A percentile compares a stretch with the other conserved stretches of the same genome.
Conservation (phyloP, 1,284 basidiomycete species). For the Fomes fomentarius region DNA sequence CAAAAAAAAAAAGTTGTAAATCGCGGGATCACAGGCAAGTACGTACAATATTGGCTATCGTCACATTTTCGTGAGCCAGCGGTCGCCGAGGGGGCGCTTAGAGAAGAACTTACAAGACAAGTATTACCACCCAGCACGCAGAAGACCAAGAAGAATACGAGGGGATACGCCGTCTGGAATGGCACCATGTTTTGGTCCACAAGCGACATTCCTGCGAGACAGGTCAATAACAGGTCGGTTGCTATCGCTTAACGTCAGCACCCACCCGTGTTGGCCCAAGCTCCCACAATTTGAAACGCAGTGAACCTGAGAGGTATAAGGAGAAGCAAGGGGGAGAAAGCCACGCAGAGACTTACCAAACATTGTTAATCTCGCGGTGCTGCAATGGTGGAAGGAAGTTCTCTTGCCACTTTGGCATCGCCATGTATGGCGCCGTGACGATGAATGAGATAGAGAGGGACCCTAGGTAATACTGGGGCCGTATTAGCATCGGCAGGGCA, state of each 20-base stretch:
- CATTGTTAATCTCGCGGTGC: conserved; percentile 42
- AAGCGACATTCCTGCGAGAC: conserved; percentile 54
- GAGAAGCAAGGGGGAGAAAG: neutral
- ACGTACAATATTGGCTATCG: conserved; percentile 21
- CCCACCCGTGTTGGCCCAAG: conserved; percentile 67
- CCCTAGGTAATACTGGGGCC: conserved; percentile 46
- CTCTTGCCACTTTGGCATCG: conserved; percentile 35
- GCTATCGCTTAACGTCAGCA: conserved; percentile 16
- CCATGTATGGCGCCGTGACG: conserved; percentile 57
- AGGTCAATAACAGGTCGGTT: neutral
- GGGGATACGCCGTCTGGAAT: conserved; percentile 60
- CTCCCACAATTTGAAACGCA: conserved; percentile 62
- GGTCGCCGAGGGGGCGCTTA: conserved; percentile 16
- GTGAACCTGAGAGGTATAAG: conserved; percentile 46
- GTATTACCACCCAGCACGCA: conserved; percentile 70
- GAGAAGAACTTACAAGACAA: conserved; percentile 47
- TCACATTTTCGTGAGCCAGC: neutral
- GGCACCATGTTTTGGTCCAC: conserved; percentile 62
- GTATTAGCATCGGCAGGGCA: neutral
- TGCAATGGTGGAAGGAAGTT: conserved; percentile 32
- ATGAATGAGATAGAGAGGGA: conserved; percentile 67
- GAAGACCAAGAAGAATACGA: conserved; percentile 49
- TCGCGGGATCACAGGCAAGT: too few relatives aligned
- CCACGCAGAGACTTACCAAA: conserved; percentile 37
- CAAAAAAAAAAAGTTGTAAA: neutral